These are phyloP conservation scores for Fusarium euwallaceae DNA, from an alignment of 2,329 filamentous ascomycete species.

Conservation along the genomic window DNA sequence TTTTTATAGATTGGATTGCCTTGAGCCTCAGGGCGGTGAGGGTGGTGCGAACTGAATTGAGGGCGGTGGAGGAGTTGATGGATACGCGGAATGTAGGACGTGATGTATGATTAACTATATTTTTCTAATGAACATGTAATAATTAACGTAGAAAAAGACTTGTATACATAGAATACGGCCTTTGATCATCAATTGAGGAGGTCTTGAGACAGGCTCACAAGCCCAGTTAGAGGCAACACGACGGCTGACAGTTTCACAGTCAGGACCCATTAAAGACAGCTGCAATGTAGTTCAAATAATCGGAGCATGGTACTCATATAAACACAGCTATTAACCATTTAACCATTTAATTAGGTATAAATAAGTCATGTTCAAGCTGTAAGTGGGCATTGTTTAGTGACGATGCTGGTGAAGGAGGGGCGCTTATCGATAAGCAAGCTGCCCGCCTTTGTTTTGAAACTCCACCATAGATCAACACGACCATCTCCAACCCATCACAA, in stretches of 20 bases:
- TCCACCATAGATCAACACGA: constrained; percentile 26
- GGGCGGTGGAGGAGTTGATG: neutral
- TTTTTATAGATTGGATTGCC: constrained; percentile 2
- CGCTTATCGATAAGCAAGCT: constrained; percentile 38
- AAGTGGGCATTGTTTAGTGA: constrained; percentile 6
- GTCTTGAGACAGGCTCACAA: neutral
- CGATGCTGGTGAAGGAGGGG: neutral
- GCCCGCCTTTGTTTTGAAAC: constrained; percentile 36
- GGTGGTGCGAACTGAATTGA: neutral
- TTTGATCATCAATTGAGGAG: neutral
- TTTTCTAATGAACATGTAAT: neutral
- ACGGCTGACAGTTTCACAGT: neutral
- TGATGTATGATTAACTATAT: neutral
- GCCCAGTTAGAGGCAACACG: neutral
- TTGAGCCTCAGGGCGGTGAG: neutral
- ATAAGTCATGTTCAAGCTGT: neutral
- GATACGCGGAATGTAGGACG: neutral
- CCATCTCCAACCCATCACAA: neutral
- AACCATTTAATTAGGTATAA: neutral
- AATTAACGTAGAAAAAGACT: neutral
- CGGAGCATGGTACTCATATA: neutral
- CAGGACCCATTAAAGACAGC: neutral
- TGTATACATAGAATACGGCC: no score
- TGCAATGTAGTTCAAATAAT: neutral
- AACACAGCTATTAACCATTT: no score